A percentile compares a stretch with the other conserved stretches of the same genome.
These are phyloP conservation scores for Suillus lakei DNA, from an alignment of 768 basidiomycete species.

Conservation along the genomic window DNA sequence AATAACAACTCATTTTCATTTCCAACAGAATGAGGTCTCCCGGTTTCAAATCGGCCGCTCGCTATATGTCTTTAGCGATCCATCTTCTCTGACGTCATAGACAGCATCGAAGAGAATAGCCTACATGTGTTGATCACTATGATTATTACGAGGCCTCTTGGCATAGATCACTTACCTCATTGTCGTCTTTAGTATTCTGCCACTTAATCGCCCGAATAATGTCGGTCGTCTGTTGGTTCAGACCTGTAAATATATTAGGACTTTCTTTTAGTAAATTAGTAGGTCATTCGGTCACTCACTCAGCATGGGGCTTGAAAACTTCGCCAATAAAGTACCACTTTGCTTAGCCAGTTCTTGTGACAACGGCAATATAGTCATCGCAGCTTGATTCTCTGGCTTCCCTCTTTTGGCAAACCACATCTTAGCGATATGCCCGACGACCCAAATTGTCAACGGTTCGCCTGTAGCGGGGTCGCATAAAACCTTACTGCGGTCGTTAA, in stretches of 20 bases:
- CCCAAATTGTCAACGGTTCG: not conserved
- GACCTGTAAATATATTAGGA: too few species aligned
- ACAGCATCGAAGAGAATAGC: not conserved
- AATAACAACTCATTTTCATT: not conserved
- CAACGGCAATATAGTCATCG: not conserved
- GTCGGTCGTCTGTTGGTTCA: not conserved
- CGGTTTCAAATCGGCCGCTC: not conserved
- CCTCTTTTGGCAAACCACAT: not conserved
- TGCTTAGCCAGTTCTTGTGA: not conserved
- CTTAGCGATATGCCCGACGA: not conserved
- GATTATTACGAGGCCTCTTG: too few species aligned
- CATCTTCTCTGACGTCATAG: not conserved
- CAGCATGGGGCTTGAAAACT: not conserved
- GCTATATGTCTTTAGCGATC: not conserved
- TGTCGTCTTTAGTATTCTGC: not conserved
- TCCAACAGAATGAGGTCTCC: not conserved
- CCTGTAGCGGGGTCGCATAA: not conserved
- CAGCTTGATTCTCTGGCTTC: not conserved
- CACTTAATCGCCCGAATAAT: not conserved
- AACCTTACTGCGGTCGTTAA: not conserved
- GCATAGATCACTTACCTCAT: too few species aligned
- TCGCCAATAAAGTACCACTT: fast-evolving
- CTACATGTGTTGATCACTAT: too few species aligned
- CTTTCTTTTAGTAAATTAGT: too few species aligned
- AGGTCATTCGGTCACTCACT: too few species aligned